Evolutionary conservation across 164 flowering plant species (phyloP), one percentile per base, ranked within the genome.

Genomic region (Houttuynia cordata): DNA sequence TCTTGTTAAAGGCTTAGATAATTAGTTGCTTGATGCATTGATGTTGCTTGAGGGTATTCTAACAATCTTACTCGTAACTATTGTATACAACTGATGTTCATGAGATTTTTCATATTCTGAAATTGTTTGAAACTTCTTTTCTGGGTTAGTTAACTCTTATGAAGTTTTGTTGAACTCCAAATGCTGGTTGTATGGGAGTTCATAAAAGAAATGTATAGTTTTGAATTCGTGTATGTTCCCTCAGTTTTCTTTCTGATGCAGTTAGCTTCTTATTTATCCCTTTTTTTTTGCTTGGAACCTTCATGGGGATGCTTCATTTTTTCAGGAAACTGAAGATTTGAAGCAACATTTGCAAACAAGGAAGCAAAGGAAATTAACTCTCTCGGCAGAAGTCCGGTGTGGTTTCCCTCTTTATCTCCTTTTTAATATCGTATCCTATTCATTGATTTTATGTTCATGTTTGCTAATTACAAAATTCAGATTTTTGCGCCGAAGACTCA

Each of bases 361-460:
- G 59, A 80, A 80, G 51, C 73, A 72, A 65, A 79, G 68, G 69
- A 83, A 75, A 60, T 14, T 67, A 56, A 79, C 70, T 24, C 79
- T 90, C 17, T 25, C 67, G 45, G 86, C 88, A 39, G 97, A 90
- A 90, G 90, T 90, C 51, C 57, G 83, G 97, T 90, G 80, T 40
- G 69, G 13, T 74, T 12, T 57, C 0, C n/a, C 15, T 2, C 56
- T 37, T 10, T 21, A 17, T 21, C 14, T 34, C 19, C 3, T 57
- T 8, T n/a, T 20, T 39, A 5, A 10, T 30, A 51, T 8, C 14
- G 9, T 30, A 18, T 24, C 25, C 24, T n/a, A 12, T 19, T n/a
- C 10, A n/a, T 63, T 24, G 20, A 34, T 54, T 25, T 3, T 34
- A 23, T 23, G 7, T 56, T 20, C 66, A 30, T 20, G 14, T 23